Evolutionary conservation across 2,329 filamentous ascomycete species (phyloP).

Genomic region (Cryphonectria nitschkei): DNA sequence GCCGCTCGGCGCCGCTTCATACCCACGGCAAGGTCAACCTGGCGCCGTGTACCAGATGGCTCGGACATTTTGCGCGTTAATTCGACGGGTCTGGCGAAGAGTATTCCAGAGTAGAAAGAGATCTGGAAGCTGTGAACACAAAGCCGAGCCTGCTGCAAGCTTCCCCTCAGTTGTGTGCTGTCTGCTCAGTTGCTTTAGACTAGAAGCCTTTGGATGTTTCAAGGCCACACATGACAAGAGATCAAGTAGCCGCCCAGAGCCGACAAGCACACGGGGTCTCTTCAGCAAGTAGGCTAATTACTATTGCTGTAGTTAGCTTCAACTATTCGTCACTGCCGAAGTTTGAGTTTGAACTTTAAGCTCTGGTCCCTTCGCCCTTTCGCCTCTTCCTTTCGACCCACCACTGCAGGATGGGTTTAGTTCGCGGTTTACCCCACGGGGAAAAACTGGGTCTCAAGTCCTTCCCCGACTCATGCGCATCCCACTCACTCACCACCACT

Average conservation of each 20-base stretch:
- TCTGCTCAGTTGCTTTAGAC: neutral
- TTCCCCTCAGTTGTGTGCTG: neutral
- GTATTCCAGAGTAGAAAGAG: no score
- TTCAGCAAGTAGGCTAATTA: conserved; percentile 1
- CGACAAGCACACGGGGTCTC: neutral
- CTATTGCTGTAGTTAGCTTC: neutral
- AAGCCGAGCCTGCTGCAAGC: neutral
- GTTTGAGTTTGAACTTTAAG: neutral
- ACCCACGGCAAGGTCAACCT: neutral
- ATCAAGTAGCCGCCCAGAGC: neutral
- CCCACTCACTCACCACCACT: neutral
- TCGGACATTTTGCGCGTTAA: neutral
- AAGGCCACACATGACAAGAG: neutral
- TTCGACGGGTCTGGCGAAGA: neutral
- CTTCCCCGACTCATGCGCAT: neutral
- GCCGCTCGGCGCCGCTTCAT: conserved; percentile 10
- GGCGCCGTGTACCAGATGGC: neutral
- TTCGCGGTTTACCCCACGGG: conserved; percentile 1
- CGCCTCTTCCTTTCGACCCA: neutral
- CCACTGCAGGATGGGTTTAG: neutral
- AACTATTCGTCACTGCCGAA: neutral
- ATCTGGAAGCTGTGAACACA: neutral
- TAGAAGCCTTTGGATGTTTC: neutral
- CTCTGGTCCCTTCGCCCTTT: neutral
- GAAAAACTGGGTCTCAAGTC: neutral